Percentiles rank a stretch among this genome's conserved stretches.
These are phyloP conservation scores for Stentor coeruleus DNA, from an alignment of 73 alveolate species.

Conservation along the genomic window DNA sequence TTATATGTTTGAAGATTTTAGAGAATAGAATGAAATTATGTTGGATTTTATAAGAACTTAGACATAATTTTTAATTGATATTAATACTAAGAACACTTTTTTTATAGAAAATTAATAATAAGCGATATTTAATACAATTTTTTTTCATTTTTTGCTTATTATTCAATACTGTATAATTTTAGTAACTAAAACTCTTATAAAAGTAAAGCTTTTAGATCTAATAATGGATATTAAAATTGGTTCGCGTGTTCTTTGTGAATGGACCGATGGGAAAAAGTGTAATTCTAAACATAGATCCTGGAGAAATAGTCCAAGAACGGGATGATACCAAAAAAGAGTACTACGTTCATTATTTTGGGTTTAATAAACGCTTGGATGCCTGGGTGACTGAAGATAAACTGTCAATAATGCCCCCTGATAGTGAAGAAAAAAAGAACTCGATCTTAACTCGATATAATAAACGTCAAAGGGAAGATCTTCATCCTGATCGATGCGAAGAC, in stretches of 20 bases:
- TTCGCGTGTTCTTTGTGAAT: constrained; percentile 10
- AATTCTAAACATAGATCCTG: constrained; percentile 5
- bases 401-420: constrained; percentile 50
- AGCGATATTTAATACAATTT: no score
- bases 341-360: constrained; percentile 81
- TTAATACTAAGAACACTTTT: no score
- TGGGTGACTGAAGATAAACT: constrained; percentile 65
- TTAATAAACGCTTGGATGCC: constrained; percentile 88
- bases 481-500: constrained; percentile 39
- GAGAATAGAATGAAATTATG: no score
- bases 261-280: constrained; percentile 32
- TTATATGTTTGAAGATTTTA: no score
- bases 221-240: constrained; percentile 26
- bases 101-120: no score
- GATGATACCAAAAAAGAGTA: constrained; percentile 43
- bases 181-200: background rate
- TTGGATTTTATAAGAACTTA: no score
- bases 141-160: no score
- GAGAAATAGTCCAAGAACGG: constrained; percentile 21
- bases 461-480: constrained; percentile 39
- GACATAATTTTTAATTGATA: no score
- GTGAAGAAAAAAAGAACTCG: constrained; percentile 43
- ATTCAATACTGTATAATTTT: no score
- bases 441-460: constrained; percentile 46
- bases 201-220: background rate